A percentile compares a stretch with the other conserved stretches of the same genome.
Conservation (phyloP, 768 basidiomycete species). For the Phylloporus arenicola region DNA sequence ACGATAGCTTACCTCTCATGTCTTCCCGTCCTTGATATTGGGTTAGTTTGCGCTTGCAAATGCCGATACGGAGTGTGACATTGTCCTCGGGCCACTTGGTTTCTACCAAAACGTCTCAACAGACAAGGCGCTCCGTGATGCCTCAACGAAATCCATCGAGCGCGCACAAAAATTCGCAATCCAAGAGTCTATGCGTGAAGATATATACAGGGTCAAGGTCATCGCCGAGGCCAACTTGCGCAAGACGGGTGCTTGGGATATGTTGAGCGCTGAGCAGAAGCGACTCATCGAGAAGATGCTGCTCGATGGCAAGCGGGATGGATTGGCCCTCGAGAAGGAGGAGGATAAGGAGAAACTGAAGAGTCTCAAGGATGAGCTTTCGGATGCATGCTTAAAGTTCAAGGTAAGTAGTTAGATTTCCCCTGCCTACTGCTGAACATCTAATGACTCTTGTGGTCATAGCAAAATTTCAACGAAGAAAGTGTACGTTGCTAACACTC, state of each 20-base stretch:
- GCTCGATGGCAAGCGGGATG: conserved; percentile 74
- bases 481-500: conserved; percentile 41
- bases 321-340: conserved; percentile 64
- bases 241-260: conserved; percentile 54
- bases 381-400: conserved; percentile 73
- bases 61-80: conserved; percentile 52
- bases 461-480: conserved; percentile 92
- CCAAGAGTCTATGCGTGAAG: conserved; percentile 75
- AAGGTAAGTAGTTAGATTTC: conserved; percentile 43
- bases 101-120: conserved; percentile 85
- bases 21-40: conserved; percentile 1
- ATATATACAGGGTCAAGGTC: conserved; percentile 70
- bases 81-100: conserved; percentile 51
- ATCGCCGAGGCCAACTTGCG: conserved; percentile 67
- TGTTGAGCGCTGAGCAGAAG: conserved; percentile 59
- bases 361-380: conserved; percentile 68
- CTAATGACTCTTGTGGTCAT: neutral
- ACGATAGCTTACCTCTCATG: neutral
- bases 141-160: conserved; percentile 71
- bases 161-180: conserved; percentile 65
- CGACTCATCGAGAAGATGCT: conserved; percentile 79
- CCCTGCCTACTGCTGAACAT: neutral
- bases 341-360: conserved; percentile 51
- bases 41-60: conserved; percentile 51
- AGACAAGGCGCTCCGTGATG: conserved; percentile 72